phyloP scores from a whole-genome alignment of 2,329 filamentous ascomycete genomes.

The Ceratocystis alfenasii region DNA sequence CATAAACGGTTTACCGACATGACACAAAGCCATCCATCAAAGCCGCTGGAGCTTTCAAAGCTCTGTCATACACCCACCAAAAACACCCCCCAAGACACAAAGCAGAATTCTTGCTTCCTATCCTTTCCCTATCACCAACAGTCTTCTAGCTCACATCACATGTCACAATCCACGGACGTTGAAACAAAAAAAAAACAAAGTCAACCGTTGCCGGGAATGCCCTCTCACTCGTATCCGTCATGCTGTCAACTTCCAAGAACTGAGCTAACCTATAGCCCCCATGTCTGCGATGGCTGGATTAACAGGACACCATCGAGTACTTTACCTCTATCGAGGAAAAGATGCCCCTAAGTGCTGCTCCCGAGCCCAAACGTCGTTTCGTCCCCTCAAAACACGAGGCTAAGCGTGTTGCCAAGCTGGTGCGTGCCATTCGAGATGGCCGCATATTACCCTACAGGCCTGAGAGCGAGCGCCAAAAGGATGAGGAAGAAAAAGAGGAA shows the following conservation, averaged over 20 bases:
- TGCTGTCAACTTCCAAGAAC: neutral
- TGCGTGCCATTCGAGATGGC: conserved; percentile 87
- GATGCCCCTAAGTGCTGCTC: conserved; percentile 89
- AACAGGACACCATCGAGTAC: conserved; percentile 73
- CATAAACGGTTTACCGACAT: neutral
- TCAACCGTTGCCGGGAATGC: neutral
- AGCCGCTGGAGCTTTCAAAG: neutral
- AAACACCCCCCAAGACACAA: neutral
- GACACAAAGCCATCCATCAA: neutral
- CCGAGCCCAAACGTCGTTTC: conserved; percentile 91
- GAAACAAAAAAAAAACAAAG: neutral
- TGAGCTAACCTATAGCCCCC: neutral
- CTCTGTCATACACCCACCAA: neutral
- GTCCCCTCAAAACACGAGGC: conserved; percentile 94
- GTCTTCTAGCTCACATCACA: neutral
- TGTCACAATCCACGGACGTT: neutral
- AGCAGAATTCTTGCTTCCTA: neutral
- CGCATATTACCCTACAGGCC: conserved; percentile 84
- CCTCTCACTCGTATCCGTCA: neutral
- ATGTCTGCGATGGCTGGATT: neutral
- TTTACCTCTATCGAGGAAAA: conserved; percentile 83
- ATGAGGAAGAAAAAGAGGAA: conserved; percentile 59
- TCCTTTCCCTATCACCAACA: neutral
- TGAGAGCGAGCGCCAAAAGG: conserved; percentile 51
- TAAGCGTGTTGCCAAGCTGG: conserved; percentile 93